Evolutionary conservation across 257 asterid species (phyloP), one percentile per base, ranked within the genome.

Genomic region (Solanum lycopersicoides): DNA sequence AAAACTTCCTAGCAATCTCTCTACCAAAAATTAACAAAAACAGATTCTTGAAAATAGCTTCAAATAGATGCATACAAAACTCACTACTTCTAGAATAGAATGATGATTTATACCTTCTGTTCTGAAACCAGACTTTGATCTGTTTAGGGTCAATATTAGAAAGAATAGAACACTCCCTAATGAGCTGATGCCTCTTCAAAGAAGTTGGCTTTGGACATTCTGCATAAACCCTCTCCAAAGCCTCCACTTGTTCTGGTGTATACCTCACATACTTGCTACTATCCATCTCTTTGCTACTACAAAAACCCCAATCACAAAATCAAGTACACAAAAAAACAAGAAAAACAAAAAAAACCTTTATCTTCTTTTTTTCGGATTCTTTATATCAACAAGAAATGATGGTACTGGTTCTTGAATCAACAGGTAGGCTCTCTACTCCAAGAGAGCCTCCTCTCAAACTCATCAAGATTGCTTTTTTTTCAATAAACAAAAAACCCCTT

Each of bases 51-150:
- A 37, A 4, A 72, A 37, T 20, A 73, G 50, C 10, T 15, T 42
- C 28, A 35, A 39, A 20, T 60, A 63, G 14, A 23, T 72, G 80
- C 23, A 20, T 25, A 83, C 25, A 83, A 85, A 41, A 72, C 47
- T 72, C 41, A 4, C 13, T 18, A 72, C 28, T 35, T 18, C 12
- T 34, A 7, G 82, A 9, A 86, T 12, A 30, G 12, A 8, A 39
- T 37, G 28, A 74, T 37, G 12, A 56, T 8, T 91, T 21, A 39
- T 74, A 96, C 99, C 99, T 95, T 76, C 99, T 92, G 89, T 97
- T 97, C 90, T 97, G 99, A 91, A 97, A 97, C 99, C 98, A 97
- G 90, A 97, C 99, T 95, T 97, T 97, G 96, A 97, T 97, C 91
- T 97, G 99, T 60, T 97, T 97, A 66, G 99, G 98, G 90, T 95